A percentile compares a stretch with the other conserved stretches of the same genome.
phyloP scores from a whole-genome alignment of 2,329 filamentous ascomycete species.

The Fusarium papillatum region DNA sequence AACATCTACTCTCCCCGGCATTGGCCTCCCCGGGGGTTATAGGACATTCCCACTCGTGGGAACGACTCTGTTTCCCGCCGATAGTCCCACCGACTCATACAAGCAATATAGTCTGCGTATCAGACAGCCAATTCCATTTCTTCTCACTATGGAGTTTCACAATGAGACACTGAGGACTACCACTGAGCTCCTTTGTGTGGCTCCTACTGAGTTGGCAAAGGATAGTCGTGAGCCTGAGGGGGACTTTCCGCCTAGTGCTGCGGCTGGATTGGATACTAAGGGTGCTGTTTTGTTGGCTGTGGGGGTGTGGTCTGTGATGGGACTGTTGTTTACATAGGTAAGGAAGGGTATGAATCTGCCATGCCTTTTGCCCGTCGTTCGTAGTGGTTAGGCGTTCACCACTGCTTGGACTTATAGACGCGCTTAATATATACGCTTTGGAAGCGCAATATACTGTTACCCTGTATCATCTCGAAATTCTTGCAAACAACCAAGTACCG shows the following conservation, averaged over 20 bases:
- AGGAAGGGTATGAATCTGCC: fast-evolving
- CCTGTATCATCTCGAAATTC: too few species aligned
- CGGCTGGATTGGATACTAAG: background rate
- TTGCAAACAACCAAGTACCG: too few species aligned
- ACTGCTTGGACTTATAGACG: background rate
- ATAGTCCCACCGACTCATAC: background rate
- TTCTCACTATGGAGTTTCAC: background rate
- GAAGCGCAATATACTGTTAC: too few species aligned
- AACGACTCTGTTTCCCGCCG: background rate
- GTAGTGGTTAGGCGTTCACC: too few species aligned
- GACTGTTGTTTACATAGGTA: background rate
- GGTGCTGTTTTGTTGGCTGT: background rate
- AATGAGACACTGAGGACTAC: background rate
- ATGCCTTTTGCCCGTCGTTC: background rate
- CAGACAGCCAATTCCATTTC: background rate
- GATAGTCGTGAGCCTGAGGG: background rate
- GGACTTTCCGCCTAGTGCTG: background rate
- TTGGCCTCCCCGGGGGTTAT: background rate
- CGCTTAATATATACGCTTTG: too few species aligned
- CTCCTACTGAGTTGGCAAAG: background rate
- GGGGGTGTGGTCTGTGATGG: background rate
- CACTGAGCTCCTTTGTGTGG: background rate
- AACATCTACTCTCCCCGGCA: background rate
- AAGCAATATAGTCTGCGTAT: background rate
- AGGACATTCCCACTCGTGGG: background rate